These are phyloP conservation scores for Ambrosia trifida DNA, from an alignment of 129 eudicot species.

Conservation along the genomic window DNA sequence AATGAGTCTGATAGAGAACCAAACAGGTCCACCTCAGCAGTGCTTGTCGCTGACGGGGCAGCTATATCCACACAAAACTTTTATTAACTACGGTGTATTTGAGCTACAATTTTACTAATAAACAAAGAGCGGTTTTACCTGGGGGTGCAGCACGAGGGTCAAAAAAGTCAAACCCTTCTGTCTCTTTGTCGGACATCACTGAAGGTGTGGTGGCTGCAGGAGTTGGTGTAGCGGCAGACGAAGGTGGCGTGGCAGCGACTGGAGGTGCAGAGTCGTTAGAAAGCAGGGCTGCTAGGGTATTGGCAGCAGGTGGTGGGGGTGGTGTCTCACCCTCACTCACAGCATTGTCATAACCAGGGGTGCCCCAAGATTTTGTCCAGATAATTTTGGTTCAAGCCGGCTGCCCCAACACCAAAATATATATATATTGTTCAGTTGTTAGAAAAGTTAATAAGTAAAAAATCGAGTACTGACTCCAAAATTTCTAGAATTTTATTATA, in stretches of 20 bases:
- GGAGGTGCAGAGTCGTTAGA: conserved; percentile 26
- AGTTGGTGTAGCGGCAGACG: conserved; percentile 38
- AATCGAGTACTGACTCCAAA: not conserved
- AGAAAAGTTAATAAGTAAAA: not conserved
- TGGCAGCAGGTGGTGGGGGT: conserved; percentile 28
- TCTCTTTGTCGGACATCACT: conserved; percentile 37
- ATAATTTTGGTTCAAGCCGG: conserved; percentile 53
- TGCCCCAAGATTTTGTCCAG: conserved; percentile 63
- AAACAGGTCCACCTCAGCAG: conserved; percentile 69
- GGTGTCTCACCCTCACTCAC: conserved; percentile 46
- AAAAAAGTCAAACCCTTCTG: conserved; percentile 69
- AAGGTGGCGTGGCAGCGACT: conserved; percentile 35
- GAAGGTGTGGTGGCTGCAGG: conserved; percentile 37
- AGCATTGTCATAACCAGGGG: conserved; percentile 88
- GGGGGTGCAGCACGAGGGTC: conserved; percentile 76
- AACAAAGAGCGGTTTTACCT: conserved; percentile 40
- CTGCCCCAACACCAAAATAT: conserved; percentile 34
- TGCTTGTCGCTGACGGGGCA: conserved; percentile 36
- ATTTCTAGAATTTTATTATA: too few species aligned
- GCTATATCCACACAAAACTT: conserved; percentile 20
- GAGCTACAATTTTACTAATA: not conserved
- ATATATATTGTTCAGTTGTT: not conserved
- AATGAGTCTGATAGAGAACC: conserved; percentile 78
- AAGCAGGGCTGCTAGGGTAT: conserved; percentile 30
- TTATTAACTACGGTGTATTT: not conserved